These are phyloP conservation scores for Excoecaria agallocha DNA, from an alignment of 345 rosid species.

Conservation along the genomic window DNA sequence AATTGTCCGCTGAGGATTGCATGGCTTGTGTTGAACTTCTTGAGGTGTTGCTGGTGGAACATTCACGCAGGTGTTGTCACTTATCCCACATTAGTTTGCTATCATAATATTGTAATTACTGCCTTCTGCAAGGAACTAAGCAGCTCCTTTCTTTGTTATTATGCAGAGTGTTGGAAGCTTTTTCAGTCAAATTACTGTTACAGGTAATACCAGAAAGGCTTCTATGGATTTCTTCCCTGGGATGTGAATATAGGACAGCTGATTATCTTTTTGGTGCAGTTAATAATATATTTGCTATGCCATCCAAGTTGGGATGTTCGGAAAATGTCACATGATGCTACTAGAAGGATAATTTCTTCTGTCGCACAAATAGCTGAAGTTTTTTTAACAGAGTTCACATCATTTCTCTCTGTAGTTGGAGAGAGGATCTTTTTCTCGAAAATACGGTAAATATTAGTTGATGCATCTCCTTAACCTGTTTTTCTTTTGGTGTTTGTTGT, in stretches of 20 bases:
- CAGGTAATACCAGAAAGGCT: slow-evolving; percentile 46
- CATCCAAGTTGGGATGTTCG: slow-evolving; percentile 88
- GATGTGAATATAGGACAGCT: slow-evolving; percentile 5
- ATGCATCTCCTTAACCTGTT: background rate
- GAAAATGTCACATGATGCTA: slow-evolving; percentile 54
- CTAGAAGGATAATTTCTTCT: slow-evolving; percentile 52
- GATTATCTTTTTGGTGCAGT: slow-evolving; percentile 44
- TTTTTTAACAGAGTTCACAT: slow-evolving; percentile 58
- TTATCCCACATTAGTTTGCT: slow-evolving; percentile 3
- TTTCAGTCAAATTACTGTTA: slow-evolving; percentile 56
- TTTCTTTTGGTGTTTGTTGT: background rate
- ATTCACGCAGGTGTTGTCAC: slow-evolving; percentile 57
- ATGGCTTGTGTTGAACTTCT: slow-evolving; percentile 72
- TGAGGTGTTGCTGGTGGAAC: slow-evolving; percentile 85
- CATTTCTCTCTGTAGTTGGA: slow-evolving; percentile 54
- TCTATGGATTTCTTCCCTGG: background rate
- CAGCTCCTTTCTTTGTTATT: slow-evolving; percentile 20
- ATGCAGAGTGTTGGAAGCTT: slow-evolving; percentile 72
- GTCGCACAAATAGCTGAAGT: slow-evolving; percentile 60
- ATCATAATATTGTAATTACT: background rate
- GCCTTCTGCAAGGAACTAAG: background rate
- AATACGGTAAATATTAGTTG: slow-evolving; percentile 52
- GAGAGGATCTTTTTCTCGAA: slow-evolving; percentile 43
- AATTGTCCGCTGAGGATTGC: slow-evolving; percentile 73
- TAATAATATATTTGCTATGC: slow-evolving; percentile 60